phyloP scores from a whole-genome alignment of 2,329 filamentous ascomycete species.

The Trichoderma simmonsii region DNA sequence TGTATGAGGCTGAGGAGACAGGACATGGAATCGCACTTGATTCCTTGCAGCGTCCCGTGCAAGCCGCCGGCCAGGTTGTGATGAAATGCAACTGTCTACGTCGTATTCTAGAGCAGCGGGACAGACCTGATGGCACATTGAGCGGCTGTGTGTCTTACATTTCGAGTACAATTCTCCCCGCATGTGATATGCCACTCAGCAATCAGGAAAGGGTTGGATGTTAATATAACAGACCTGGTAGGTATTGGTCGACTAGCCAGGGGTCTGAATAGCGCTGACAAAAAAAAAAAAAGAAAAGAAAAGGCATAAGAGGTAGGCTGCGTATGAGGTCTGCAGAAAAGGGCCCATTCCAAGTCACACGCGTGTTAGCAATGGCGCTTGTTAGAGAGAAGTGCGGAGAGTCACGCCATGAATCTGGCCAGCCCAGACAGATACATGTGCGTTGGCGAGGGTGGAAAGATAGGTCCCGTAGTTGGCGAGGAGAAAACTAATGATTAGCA shows the following conservation, averaged over 20 bases:
- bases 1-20: background rate
- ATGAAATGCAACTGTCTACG: background rate
- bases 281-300: background rate
- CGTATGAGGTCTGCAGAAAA: background rate
- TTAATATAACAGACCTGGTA: background rate
- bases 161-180: background rate
- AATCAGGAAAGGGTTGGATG: background rate
- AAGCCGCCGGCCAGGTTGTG: background rate
- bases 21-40: background rate
- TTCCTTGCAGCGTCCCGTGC: background rate
- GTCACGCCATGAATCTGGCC: background rate
- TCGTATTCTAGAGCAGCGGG: background rate
- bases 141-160: background rate
- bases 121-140: background rate
- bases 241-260: background rate
- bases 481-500: background rate
- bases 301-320: background rate
- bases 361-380: background rate
- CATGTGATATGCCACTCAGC: background rate
- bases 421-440: background rate
- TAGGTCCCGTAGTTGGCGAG: background rate
- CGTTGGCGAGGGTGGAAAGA: background rate
- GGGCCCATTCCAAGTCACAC: background rate
- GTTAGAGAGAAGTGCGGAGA: background rate
- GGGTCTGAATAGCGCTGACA: conserved; percentile 12